A percentile compares a stretch with the other conserved stretches of the same genome.
These are phyloP conservation scores for Capronia americana DNA, from an alignment of 2,329 filamentous ascomycete species.

Conservation along the genomic window DNA sequence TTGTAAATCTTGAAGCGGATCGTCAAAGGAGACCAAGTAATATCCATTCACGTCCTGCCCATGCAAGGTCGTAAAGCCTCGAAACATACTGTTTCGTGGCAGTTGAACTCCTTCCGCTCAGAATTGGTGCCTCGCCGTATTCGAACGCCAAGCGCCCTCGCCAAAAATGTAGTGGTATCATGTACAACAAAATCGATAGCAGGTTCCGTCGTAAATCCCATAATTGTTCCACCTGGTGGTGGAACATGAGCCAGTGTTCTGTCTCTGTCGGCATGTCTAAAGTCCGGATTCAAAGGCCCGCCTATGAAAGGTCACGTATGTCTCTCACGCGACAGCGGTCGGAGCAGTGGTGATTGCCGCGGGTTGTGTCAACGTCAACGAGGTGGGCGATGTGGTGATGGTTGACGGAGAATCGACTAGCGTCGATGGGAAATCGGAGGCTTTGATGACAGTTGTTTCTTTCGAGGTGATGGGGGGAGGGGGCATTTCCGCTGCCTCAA, in stretches of 20 bases:
- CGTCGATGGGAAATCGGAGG: conserved; percentile 30
- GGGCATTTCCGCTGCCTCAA: conserved; percentile 42
- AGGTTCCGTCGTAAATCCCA: conserved; percentile 28
- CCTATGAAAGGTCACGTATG: neutral
- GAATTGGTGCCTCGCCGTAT: conserved; percentile 24
- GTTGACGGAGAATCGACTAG: conserved; percentile 24
- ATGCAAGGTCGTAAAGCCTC: conserved; percentile 16
- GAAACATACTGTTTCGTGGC: conserved; percentile 8
- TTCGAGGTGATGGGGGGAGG: conserved; percentile 30
- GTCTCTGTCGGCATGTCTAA: neutral
- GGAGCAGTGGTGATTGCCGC: conserved; percentile 21
- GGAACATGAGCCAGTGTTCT: neutral
- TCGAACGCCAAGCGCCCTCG: conserved; percentile 34
- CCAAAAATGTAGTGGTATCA: conserved; percentile 35
- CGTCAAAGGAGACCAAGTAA: conserved; percentile 9
- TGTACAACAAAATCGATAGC: conserved; percentile 31
- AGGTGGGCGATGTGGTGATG: conserved; percentile 11
- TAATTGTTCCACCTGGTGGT: conserved; percentile 1
- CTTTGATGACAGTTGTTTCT: conserved; percentile 21
- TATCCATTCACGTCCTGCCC: conserved; percentile 8
- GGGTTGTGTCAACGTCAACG: conserved; percentile 18
- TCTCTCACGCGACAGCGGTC: conserved; percentile 22
- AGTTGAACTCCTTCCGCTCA: conserved; percentile 21
- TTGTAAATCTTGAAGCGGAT: conserved; percentile 14
- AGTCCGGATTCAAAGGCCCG: conserved; percentile 7